These are phyloP conservation scores for Pycnococcus provasolii DNA, from an alignment of 139 green algal species.

Conservation along the genomic window DNA sequence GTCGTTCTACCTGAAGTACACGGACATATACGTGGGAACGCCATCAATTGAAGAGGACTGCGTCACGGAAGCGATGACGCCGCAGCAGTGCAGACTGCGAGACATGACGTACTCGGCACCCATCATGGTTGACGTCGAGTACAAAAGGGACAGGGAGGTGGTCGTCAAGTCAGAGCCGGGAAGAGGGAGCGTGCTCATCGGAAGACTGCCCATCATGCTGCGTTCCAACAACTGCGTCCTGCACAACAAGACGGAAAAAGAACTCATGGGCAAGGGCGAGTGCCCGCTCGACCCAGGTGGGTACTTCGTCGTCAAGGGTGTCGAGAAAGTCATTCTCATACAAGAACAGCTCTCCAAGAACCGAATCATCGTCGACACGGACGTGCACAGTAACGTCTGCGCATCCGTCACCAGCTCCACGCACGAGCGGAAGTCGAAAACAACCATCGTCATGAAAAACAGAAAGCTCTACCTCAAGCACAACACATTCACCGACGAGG, in stretches of 20 bases:
- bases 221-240: conserved; percentile 71
- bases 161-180: conserved; percentile 32
- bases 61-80: conserved; percentile 70
- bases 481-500: conserved; percentile 81
- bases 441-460: conserved; percentile 79
- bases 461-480: conserved; percentile 75
- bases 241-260: conserved; percentile 61
- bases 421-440: conserved; percentile 96
- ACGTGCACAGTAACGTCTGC: conserved; percentile 40
- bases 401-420: conserved; percentile 74
- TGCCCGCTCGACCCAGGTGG: conserved; percentile 95
- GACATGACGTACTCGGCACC: conserved; percentile 79
- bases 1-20: conserved; percentile 91
- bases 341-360: conserved; percentile 99
- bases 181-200: conserved; percentile 70
- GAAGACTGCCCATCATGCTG: conserved; percentile 96
- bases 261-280: conserved; percentile 80
- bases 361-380: conserved; percentile 91
- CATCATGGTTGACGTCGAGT: conserved; percentile 96
- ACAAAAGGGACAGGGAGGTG: conserved; percentile 83
- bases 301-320: conserved; percentile 90
- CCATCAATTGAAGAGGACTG: conserved; percentile 86
- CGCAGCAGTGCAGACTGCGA: conserved; percentile 86
- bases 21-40: conserved; percentile 83
- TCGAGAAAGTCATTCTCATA: conserved; percentile 97